These are phyloP conservation scores for Colletotrichum cereale DNA, from an alignment of 2,329 filamentous ascomycete species.

Conservation along the genomic window DNA sequence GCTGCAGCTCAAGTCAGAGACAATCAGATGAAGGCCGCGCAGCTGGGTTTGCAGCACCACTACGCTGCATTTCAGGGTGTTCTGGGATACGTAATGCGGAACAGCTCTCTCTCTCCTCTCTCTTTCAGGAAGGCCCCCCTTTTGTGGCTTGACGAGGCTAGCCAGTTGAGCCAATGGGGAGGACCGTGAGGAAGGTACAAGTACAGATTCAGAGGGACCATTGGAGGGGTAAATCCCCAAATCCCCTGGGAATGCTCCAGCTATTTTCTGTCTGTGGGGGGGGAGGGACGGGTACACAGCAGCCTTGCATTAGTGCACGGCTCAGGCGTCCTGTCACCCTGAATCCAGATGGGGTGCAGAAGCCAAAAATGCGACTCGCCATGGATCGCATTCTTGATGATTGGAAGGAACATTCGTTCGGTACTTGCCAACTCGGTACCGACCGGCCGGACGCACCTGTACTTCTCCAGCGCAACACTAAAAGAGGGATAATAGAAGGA, in stretches of 20 bases:
- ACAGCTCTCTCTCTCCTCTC: conserved; percentile 29
- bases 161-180: conserved; percentile 4
- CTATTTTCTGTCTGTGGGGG: conserved; percentile 34
- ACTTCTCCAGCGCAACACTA: conserved; percentile 5
- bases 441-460: not conserved
- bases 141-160: conserved; percentile 38
- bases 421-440: not conserved
- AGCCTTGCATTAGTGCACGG: conserved; percentile 36
- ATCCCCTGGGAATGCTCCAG: conserved; percentile 9
- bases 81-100: conserved; percentile 40
- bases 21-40: conserved; percentile 25
- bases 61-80: conserved; percentile 4
- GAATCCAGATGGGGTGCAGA: conserved; percentile 8
- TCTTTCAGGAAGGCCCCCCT: conserved; percentile 14
- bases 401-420: conserved; percentile 2
- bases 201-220: no score
- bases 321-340: not conserved
- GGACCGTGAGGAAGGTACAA: not conserved
- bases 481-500: not conserved
- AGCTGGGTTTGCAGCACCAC: conserved; percentile 10
- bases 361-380: conserved; percentile 13
- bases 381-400: conserved; percentile 19
- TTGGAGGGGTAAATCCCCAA: conserved; percentile 28
- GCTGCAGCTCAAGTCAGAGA: conserved; percentile 30
- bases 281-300: conserved; percentile 24